These are phyloP conservation scores for Polytrichum formosum DNA, from an alignment of 225 moss, liverwort and hornwort species.

Conservation along the genomic window DNA sequence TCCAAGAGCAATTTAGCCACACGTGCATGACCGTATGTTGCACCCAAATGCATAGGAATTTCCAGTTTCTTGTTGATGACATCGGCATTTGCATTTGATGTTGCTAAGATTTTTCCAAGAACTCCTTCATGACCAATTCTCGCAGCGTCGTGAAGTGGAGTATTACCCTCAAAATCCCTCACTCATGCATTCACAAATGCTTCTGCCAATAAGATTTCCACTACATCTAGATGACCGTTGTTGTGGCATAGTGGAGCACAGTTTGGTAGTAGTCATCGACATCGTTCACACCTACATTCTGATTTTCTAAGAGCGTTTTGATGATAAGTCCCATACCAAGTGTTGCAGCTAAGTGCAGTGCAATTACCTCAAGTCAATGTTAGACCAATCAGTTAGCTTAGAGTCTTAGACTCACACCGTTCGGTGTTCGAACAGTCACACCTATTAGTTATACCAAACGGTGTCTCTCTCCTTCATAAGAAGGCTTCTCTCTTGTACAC, in stretches of 20 bases:
- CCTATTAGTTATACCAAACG: too few species aligned
- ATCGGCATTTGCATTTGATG: neutral
- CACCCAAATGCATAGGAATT: neutral
- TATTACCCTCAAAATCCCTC: neutral
- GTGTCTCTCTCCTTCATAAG: too few species aligned
- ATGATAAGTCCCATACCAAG: neutral
- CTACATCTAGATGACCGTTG: neutral
- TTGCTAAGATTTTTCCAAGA: neutral
- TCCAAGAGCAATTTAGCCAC: neutral
- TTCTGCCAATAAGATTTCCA: neutral
- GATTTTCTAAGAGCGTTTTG: neutral
- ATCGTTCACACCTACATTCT: neutral
- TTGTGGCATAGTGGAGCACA: neutral
- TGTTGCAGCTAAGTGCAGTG: neutral
- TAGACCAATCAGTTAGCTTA: too few species aligned
- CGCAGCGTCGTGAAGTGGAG: too few species aligned
- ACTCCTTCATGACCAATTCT: neutral
- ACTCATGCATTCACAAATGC: neutral
- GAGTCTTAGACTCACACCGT: too few species aligned
- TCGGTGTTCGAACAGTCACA: too few species aligned
- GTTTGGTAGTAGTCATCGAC: neutral
- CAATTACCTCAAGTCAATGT: too few species aligned
- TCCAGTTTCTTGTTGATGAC: neutral
- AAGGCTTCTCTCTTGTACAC: too few species aligned
- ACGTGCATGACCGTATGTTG: neutral